Percentiles rank a stretch among this genome's conserved stretches.
Evolutionary conservation across 495 filamentous ascomycete genomes (phyloP).

Genomic region (Aspergillus cavernicola): DNA sequence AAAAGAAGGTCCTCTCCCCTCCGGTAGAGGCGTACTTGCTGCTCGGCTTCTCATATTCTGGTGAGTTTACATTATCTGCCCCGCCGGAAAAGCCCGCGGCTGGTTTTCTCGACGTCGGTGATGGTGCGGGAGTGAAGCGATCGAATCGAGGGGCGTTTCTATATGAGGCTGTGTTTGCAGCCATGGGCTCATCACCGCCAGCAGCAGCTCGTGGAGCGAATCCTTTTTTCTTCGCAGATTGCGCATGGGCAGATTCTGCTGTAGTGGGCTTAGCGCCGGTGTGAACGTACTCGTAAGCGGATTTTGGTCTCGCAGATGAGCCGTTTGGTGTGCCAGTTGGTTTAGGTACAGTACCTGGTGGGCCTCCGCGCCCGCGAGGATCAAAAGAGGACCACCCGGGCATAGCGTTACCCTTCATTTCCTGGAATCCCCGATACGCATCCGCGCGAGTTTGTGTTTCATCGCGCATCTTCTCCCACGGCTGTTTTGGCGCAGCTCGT

Average conservation of each 20-base stretch:
- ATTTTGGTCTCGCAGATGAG: constrained; percentile 30
- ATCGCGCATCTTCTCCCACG: constrained; percentile 43
- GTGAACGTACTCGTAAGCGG: constrained; percentile 46
- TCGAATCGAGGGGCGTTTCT: constrained; percentile 39
- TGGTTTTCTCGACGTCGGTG: constrained; percentile 43
- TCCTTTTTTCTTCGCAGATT: constrained; percentile 48
- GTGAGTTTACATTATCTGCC: constrained; percentile 21
- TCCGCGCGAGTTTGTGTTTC: constrained; percentile 54
- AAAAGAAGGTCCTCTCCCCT: constrained; percentile 65
- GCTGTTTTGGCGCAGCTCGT: constrained; percentile 36
- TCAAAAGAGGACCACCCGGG: constrained; percentile 40
- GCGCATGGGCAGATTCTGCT: constrained; percentile 32
- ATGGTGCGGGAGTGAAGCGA: constrained; percentile 33
- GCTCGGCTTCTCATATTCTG: constrained; percentile 51
- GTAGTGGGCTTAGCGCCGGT: constrained; percentile 25
- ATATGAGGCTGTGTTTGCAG: constrained; percentile 50
- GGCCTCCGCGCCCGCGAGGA: constrained; percentile 31
- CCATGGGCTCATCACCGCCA: constrained; percentile 56
- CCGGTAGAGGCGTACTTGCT: constrained; percentile 65
- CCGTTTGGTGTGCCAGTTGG: constrained; percentile 34
- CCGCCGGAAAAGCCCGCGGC: constrained; percentile 17
- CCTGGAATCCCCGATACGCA: constrained; percentile 64
- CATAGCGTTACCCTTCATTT: constrained; percentile 52
- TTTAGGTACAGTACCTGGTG: constrained; percentile 23
- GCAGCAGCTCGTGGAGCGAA: constrained; percentile 51